Evolutionary conservation across 148 eudicot genomes (phyloP), one percentile per base, ranked within the genome.

Genomic region (Diospyros kaki): DNA sequence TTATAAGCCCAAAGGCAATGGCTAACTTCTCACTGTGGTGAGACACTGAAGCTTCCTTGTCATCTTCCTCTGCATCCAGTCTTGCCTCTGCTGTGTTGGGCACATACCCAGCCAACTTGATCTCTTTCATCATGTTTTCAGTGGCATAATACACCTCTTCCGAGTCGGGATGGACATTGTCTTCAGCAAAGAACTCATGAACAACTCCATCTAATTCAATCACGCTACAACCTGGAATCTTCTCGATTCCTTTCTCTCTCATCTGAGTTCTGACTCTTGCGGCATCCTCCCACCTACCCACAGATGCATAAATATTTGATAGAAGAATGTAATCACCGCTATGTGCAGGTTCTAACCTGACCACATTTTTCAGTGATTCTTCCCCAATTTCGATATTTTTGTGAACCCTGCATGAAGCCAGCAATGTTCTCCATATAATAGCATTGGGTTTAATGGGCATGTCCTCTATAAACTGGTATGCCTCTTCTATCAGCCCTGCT

Each of bases 1-100:
- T 75, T 45, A 80, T 77, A 53, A 83, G 83, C 43, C 86, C 86
- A 75, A 77, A 83, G 40, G 83, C 86, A 71, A 83, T 80, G 39
- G 86, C 86, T 59, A 83, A 58, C 44, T 83, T 83, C 83, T 83
- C 86, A 68, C 86, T 83, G 14, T 83, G 86, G 51, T 80, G 86
- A 71, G 83, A 77, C 9, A 83, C 67, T 2, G 86, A 83, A 55
- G 71, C 66, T 71, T 84, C 86, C 66, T 78, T 84, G 40, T 78
- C 83, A 72, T 75, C 81, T 56, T 77, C 83, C 70, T 77, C 86
- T 9, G 86, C 86, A 39, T 83, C 86, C 67, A 80, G 68, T 62
- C 84, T 77, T 61, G 81, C 86, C 11, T 75, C 79, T 38, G 73
- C 41, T 2, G 58, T 71, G 55, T 84, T 73, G 8, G 84, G 86